Evolutionary conservation across 805 yeast genomes (phyloP).

Genomic region (Naumovozyma dairenensis): DNA sequence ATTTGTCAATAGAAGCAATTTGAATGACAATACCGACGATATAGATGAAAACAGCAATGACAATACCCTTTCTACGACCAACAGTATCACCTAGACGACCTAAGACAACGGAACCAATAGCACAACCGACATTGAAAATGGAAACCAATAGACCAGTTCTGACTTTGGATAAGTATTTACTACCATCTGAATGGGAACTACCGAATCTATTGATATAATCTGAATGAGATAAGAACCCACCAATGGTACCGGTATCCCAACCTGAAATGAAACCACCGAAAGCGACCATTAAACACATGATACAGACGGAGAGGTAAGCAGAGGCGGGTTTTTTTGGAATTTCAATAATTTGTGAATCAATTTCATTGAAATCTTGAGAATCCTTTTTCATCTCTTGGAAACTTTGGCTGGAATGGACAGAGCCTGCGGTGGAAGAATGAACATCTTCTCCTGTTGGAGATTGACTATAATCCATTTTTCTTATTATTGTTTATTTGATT

Average conservation of each 20-base stretch:
- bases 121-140: constrained; percentile 60
- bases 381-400: too few species aligned
- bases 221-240: constrained; percentile 51
- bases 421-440: too few species aligned
- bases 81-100: constrained; percentile 46
- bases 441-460: too few species aligned
- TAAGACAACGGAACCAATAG: constrained; percentile 52
- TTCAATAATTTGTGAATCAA: too few species aligned
- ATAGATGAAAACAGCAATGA: constrained; percentile 44
- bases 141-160: constrained; percentile 45
- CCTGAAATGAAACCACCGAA: constrained; percentile 44
- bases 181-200: constrained; percentile 33
- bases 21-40: constrained; percentile 53
- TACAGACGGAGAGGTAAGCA: background rate
- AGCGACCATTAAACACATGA: constrained; percentile 3
- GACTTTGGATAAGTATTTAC: constrained; percentile 31
- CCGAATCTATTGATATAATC: constrained; percentile 53
- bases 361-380: too few species aligned
- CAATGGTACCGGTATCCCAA: constrained; percentile 72
- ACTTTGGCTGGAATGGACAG: too few species aligned
- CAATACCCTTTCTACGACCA: constrained; percentile 52
- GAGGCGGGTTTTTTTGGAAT: background rate
- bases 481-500: too few species aligned
- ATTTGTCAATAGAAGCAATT: constrained; percentile 39
- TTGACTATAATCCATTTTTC: too few species aligned